These are phyloP conservation scores for Talaromyces sp. DNA, from an alignment of 2,329 filamentous ascomycete genomes.

Conservation along the genomic window DNA sequence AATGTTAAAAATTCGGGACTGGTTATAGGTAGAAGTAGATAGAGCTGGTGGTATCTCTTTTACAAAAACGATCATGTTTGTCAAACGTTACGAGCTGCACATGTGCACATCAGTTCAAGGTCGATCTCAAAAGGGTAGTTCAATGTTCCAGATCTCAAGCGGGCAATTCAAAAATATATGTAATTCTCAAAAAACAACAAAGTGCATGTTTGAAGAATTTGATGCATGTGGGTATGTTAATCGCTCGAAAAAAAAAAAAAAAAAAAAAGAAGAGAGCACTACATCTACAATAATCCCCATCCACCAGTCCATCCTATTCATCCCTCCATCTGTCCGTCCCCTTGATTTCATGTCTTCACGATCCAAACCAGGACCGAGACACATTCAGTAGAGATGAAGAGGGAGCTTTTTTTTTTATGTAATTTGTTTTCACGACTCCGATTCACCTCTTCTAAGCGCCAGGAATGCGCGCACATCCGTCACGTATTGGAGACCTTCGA, in stretches of 20 bases:
- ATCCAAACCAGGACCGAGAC: not conserved
- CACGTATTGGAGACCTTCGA: constrained; percentile 93
- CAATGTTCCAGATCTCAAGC: not conserved
- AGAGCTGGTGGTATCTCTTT: not conserved
- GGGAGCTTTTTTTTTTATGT: not conserved
- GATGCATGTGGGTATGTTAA: not conserved
- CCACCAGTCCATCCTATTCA: not conserved
- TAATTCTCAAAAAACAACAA: not conserved
- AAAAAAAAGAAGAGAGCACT: not conserved
- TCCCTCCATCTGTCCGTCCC: not conserved
- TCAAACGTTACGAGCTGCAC: not conserved
- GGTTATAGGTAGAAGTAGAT: no score
- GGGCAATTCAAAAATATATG: not conserved
- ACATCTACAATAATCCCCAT: not conserved
- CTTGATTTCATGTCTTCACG: not conserved
- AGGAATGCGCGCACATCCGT: constrained; percentile 90
- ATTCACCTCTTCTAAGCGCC: constrained; percentile 79
- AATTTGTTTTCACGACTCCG: constrained; percentile 24
- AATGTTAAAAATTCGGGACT: not conserved
- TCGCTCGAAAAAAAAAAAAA: not conserved
- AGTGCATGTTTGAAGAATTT: not conserved
- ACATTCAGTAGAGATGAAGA: not conserved
- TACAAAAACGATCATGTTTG: not conserved
- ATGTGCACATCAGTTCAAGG: not conserved
- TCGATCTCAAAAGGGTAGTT: no score